These are phyloP conservation scores for Penicillium tannophilum DNA, from an alignment of 495 filamentous ascomycete genomes.

Conservation along the genomic window DNA sequence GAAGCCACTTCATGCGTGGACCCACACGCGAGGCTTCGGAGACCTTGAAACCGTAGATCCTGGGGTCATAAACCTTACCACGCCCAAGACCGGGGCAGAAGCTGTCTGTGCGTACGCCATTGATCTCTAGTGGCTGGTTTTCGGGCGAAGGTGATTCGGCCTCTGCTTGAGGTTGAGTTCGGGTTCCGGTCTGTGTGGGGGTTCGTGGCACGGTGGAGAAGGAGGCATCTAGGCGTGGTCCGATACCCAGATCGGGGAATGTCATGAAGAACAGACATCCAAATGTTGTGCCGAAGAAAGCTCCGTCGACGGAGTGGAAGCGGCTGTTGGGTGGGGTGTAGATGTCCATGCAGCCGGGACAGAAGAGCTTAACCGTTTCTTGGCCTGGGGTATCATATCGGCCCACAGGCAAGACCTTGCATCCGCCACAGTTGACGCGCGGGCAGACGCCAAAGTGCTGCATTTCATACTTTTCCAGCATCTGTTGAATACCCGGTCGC, in stretches of 20 bases:
- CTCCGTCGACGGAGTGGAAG: conserved; percentile 96
- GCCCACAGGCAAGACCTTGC: conserved; percentile 89
- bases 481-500: conserved; percentile 95
- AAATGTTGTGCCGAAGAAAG: conserved; percentile 97
- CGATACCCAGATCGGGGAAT: conserved; percentile 90
- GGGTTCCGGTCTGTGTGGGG: conserved; percentile 31
- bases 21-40: conserved; percentile 83
- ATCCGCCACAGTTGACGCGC: conserved; percentile 82
- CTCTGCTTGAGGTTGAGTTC: conserved; percentile 22
- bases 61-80: conserved; percentile 86
- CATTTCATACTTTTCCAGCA: conserved; percentile 98
- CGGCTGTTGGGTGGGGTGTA: conserved; percentile 97
- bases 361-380: conserved; percentile 98
- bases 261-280: conserved; percentile 95
- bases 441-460: conserved; percentile 94
- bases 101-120: conserved; percentile 81
- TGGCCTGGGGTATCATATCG: conserved; percentile 91
- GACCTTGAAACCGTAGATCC: conserved; percentile 95
- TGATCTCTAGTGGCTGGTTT: conserved; percentile 64
- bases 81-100: conserved; percentile 84
- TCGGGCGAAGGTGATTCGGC: conserved; percentile 36
- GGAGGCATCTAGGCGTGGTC: conserved; percentile 36
- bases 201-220: conserved; percentile 36
- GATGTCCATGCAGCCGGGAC: conserved; percentile 92
- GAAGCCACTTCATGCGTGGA: conserved; percentile 94